These are phyloP conservation scores for Aspergillus ellipticus DNA, from an alignment of 495 filamentous ascomycete species.

Conservation along the genomic window DNA sequence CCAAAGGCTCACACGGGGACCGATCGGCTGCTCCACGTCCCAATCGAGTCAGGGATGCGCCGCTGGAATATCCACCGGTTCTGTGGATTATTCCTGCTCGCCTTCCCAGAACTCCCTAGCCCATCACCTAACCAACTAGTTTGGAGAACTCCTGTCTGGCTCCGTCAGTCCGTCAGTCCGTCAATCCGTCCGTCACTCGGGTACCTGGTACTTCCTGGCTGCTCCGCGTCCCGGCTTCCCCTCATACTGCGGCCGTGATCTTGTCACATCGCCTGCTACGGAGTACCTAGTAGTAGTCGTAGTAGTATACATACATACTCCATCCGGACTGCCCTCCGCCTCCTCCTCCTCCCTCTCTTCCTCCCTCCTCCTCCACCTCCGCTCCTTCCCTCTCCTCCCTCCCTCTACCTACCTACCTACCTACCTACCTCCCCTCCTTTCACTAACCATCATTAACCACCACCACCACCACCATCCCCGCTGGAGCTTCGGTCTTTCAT, in stretches of 20 bases:
- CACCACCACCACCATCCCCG: too few species aligned
- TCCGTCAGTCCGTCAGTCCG: background rate
- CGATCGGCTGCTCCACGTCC: constrained; percentile 9
- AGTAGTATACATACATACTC: too few species aligned
- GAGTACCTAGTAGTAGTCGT: too few species aligned
- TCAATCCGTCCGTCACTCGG: background rate
- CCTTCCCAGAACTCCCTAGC: too few species aligned
- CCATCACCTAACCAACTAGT: constrained; percentile 5
- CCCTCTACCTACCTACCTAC: constrained; percentile 6
- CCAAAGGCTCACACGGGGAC: background rate
- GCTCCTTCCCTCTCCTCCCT: background rate
- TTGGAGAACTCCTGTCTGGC: constrained; percentile 9
- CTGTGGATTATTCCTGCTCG: too few species aligned
- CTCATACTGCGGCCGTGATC: constrained; percentile 8
- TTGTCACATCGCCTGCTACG: constrained; percentile 12
- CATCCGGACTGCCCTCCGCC: too few species aligned
- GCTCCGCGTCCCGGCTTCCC: constrained; percentile 1
- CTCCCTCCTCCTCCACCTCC: constrained; percentile 14
- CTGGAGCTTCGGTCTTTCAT: constrained; percentile 10
- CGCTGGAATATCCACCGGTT: constrained; percentile 8
- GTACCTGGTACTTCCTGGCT: background rate
- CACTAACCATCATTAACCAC: background rate
- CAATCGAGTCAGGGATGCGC: constrained; percentile 8
- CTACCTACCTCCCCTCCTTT: constrained; percentile 1
- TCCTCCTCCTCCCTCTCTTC: constrained; percentile 15